A percentile compares a stretch with the other conserved stretches of the same genome.
Evolutionary conservation across 2,329 filamentous ascomycete genomes (phyloP).

Genomic region (Hypoxylon rubiginosum): DNA sequence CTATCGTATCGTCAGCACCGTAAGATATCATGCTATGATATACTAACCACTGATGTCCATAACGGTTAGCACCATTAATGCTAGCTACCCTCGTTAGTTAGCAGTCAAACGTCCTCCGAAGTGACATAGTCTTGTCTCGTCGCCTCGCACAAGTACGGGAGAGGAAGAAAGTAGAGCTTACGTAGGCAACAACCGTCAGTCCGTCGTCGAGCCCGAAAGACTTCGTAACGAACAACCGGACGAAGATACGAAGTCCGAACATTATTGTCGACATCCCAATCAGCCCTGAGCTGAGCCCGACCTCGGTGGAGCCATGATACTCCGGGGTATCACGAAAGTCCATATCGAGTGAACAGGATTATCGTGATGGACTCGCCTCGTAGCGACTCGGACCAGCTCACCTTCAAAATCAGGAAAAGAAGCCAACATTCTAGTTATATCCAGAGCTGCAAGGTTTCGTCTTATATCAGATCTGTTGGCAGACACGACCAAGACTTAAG

Average conservation of each 20-base stretch:
- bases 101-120: conserved; percentile 6
- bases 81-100: conserved; percentile 30
- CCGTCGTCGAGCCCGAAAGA: conserved; percentile 50
- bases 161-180: conserved; percentile 22
- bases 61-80: conserved; percentile 36
- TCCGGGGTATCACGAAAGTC: conserved; percentile 26
- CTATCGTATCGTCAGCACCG: conserved; percentile 17
- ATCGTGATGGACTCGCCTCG: conserved; percentile 2
- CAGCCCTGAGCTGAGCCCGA: conserved; percentile 63
- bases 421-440: conserved; percentile 3
- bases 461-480: not conserved
- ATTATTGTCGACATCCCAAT: conserved; percentile 51
- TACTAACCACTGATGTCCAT: conserved; percentile 42
- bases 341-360: conserved; percentile 12
- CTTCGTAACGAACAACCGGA: conserved; percentile 50
- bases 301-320: conserved; percentile 53
- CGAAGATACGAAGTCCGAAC: conserved; percentile 47
- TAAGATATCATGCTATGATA: not conserved
- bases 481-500: conserved; percentile 1
- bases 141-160: not conserved
- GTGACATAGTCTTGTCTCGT: not conserved
- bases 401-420: conserved; percentile 1
- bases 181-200: conserved; percentile 47
- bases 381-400: conserved; percentile 4
- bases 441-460: not conserved